phyloP scores from a whole-genome alignment of 2,329 filamentous ascomycete species.

The Diplodia scrobiculata region DNA sequence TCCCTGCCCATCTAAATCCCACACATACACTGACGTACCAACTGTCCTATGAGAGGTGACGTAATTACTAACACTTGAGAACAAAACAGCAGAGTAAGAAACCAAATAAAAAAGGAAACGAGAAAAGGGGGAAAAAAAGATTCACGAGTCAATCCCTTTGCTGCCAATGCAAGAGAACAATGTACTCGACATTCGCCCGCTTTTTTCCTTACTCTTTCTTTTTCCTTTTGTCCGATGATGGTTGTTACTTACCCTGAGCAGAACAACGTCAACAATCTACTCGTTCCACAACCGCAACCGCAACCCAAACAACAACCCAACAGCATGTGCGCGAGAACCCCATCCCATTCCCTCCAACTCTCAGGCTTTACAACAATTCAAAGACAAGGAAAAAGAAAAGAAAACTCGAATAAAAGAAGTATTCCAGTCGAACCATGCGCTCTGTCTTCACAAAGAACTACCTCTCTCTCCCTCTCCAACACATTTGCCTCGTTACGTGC shows the following conservation, averaged over 20 bases:
- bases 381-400: too few species aligned
- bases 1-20: not conserved
- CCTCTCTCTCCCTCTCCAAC: not conserved
- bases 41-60: not conserved
- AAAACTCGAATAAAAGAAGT: too few species aligned
- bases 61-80: conserved; percentile 8
- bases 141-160: not conserved
- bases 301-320: too few species aligned
- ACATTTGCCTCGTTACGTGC: not conserved
- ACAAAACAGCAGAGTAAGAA: not conserved
- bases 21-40: not conserved
- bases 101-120: not conserved
- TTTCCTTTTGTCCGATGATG: not conserved
- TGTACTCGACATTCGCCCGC: not conserved
- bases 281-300: too few species aligned
- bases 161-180: not conserved
- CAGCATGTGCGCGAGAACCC: too few species aligned
- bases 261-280: too few species aligned
- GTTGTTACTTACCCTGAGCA: not conserved
- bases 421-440: too few species aligned
- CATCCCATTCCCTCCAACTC: too few species aligned
- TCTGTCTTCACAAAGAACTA: not conserved
- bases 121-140: not conserved
- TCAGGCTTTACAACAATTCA: too few species aligned
- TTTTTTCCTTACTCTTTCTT: not conserved